A percentile compares a stretch with the other conserved stretches of the same genome.
Conservation (phyloP, 2,329 filamentous ascomycete genomes). For the Macrophomina pseudophaseolina region DNA sequence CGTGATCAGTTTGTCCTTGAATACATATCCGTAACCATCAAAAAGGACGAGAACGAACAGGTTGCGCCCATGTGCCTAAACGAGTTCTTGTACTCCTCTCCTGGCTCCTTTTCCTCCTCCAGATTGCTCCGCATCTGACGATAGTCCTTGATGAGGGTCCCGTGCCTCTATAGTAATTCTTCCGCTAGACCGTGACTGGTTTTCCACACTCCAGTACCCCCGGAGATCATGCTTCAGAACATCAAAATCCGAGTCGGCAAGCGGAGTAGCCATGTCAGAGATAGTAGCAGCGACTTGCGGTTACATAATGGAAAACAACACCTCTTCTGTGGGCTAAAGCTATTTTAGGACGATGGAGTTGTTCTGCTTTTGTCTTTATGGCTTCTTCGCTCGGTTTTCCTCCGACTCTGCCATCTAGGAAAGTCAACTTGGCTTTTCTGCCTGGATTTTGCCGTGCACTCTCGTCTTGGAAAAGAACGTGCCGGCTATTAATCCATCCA, state of each 20-base stretch:
- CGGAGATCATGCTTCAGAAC: background rate
- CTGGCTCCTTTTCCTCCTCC: slow-evolving; percentile 22
- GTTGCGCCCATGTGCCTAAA: slow-evolving; percentile 50
- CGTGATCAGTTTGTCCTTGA: slow-evolving; percentile 56
- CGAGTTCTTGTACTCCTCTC: slow-evolving; percentile 24
- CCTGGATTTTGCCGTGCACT: too few relatives aligned
- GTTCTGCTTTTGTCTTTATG: too few relatives aligned
- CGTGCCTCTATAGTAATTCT: background rate
- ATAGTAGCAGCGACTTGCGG: too few relatives aligned
- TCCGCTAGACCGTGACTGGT: background rate
- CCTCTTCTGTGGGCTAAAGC: too few relatives aligned
- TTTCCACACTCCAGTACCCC: background rate
- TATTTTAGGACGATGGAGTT: too few relatives aligned
- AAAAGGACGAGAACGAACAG: slow-evolving; percentile 66
- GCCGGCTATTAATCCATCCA: too few relatives aligned
- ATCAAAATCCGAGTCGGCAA: background rate
- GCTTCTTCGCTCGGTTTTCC: too few relatives aligned
- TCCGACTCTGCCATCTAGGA: too few relatives aligned
- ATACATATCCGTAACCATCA: slow-evolving; percentile 66
- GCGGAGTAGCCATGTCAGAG: too few relatives aligned
- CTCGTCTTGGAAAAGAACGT: too few relatives aligned
- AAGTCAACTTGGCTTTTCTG: too few relatives aligned
- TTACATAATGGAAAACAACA: too few relatives aligned
- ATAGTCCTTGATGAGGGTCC: background rate
- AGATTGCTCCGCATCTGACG: slow-evolving; percentile 9